Evolutionary conservation across 2,329 filamentous ascomycete species (phyloP), one percentile per base, ranked within the genome.

Genomic region (Pseudopyricularia javanii): DNA sequence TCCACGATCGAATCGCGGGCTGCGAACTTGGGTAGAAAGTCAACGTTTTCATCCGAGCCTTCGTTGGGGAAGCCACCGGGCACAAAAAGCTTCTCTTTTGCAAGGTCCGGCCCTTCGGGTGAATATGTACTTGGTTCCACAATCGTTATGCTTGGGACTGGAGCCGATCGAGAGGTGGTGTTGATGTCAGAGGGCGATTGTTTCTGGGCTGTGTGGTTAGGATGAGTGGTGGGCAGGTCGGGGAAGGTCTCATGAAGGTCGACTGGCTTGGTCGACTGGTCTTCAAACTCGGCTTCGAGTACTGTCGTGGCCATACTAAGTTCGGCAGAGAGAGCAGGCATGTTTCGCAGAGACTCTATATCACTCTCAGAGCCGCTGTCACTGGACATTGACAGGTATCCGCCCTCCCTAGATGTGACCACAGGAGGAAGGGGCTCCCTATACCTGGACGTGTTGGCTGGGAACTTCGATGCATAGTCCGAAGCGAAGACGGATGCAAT

Each of bases 341-440:
- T 59, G 51, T 47, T 58, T 24, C 53, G 56, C 54, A 53, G 59
- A 34, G 50, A 54, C 6, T 64, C 63, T 37, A 68, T 62, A 49
- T 74, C 68, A 49, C 66, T 69, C 20, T 72, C 69, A 3, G 69
- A 67, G 53, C 65, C 67, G 47, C 74, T 79, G 54, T 85, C 80
- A 14, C 35, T 51, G 24, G 47, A 49, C 26, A 32, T 47, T 5
- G 82, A 86, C 14, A 73, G 67, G 57, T 86, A 82, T 1, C 79
- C 83, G 53, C 78, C 80, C 61, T 90, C 84, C 17, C 85, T 76
- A 1, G 82, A 83, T 0, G 83, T 85, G 12, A 87, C 82, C 15
- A 88, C 76, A 1, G 84, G 84, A 4, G 86, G 82, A 33, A 89
- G 64, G 15, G 87, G 85, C 56, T 86, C 79, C 51, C 78, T 72